phyloP scores from a whole-genome alignment of 2,329 filamentous ascomycete genomes.

The Diaporthe vexans region DNA sequence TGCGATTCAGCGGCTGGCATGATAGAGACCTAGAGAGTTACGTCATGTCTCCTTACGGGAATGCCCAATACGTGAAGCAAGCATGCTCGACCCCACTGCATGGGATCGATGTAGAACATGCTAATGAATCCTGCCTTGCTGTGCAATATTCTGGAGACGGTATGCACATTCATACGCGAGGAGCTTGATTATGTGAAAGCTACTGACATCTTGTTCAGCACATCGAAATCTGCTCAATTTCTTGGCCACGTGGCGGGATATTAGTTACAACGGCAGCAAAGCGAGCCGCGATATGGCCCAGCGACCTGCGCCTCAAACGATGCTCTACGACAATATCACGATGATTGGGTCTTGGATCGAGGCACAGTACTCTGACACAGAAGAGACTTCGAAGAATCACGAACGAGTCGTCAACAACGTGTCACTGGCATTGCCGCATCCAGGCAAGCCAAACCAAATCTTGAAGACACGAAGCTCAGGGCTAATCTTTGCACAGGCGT shows the following conservation, averaged over 20 bases:
- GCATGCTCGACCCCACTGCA: constrained; percentile 72
- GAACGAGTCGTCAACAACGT: constrained; percentile 80
- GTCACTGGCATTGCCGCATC: constrained; percentile 82
- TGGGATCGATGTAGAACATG: constrained; percentile 33
- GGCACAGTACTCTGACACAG: constrained; percentile 64
- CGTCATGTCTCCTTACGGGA: constrained; percentile 75
- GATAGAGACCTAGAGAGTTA: constrained; percentile 64
- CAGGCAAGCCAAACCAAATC: constrained; percentile 52
- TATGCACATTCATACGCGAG: constrained; percentile 44
- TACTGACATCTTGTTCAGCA: constrained; percentile 49
- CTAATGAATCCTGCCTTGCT: constrained; percentile 72
- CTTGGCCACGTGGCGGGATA: constrained; percentile 67
- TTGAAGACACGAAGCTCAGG: no score
- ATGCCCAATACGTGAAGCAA: constrained; percentile 66
- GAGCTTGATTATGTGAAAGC: background rate
- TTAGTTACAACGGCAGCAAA: constrained; percentile 59
- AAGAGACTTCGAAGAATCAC: constrained; percentile 61
- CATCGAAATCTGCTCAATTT: constrained; percentile 80
- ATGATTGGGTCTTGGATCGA: constrained; percentile 79
- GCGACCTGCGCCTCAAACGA: constrained; percentile 72
- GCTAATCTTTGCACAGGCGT: constrained; percentile 59
- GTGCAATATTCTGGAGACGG: constrained; percentile 78
- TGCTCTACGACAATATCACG: constrained; percentile 81
- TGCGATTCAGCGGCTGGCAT: constrained; percentile 71
- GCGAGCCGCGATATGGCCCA: constrained; percentile 55